Evolutionary conservation across 202 grass and related monocot species (phyloP), one percentile per base, ranked within the genome.

Genomic region (Setaria italica): DNA sequence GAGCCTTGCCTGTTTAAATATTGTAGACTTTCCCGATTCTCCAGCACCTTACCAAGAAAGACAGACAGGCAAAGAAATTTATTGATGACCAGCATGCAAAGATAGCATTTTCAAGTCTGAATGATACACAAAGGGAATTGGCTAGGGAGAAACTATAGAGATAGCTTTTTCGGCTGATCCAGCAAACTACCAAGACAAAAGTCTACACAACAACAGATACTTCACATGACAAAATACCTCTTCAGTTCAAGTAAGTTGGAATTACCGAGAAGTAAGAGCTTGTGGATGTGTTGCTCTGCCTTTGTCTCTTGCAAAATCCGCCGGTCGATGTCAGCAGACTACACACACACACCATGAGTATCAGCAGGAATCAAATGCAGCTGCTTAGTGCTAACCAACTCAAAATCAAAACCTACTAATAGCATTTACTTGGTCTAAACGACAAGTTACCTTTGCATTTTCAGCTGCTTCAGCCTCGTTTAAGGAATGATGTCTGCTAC

Each of bases 11-110:
- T 99, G 96, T 74, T 99, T 99, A 94, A 99, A 99, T 70, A 99
- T 99, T 67, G 93, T 99, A 73, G 96, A 96, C 84, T 98, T 98
- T 48, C 91, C 95, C 0, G 95, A 98, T 92, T 98, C 95, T 35
- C 95, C 4, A 19, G 32, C 43, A 10, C 43, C 33, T 46, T 46
- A 46, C 43, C 85, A 83, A 68, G 4, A 88, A 82, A 83, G 49
- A 72, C 54, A 75, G 33, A 29, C 9, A 20, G 60, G 4, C 30
- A 83, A 72, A 62, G 2, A 53, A 81, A 74, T 46, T 43, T 87
- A 54, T 62, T 62, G 37, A 69, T 69, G 41, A 42, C 4, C 32
- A 77, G 41, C 25, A 39, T 84, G 5, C 13, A 85, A 67, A 51
- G 11, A 4, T n/a, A 84, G 2, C 7, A 72, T 57, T 68, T 64